Percentiles rank a stretch among this genome's conserved stretches.
phyloP scores from a whole-genome alignment of 2,329 filamentous ascomycete genomes.

The Sporothrix mexicana region DNA sequence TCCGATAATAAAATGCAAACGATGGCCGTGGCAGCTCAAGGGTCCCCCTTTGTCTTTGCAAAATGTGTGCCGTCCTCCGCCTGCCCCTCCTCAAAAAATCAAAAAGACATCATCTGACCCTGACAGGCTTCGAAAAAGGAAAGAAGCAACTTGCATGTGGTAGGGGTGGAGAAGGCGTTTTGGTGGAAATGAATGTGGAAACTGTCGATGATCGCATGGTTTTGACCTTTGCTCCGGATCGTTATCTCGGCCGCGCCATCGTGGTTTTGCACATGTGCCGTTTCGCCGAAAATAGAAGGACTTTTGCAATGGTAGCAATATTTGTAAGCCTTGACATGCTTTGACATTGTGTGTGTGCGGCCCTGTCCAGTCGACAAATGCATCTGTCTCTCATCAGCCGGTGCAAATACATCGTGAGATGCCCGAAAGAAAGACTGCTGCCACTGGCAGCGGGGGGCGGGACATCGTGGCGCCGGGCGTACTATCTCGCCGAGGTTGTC shows the following conservation, averaged over 20 bases:
- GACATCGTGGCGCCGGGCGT: too few relatives aligned
- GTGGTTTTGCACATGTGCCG: neutral
- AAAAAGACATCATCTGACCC: slow-evolving; percentile 8
- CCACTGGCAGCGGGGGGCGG: neutral
- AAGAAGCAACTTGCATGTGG: neutral
- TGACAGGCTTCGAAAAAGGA: neutral
- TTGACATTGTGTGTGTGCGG: neutral
- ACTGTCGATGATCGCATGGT: neutral
- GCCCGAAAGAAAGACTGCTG: too few relatives aligned
- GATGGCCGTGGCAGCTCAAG: slow-evolving; percentile 3
- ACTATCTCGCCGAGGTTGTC: too few relatives aligned
- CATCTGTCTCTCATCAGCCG: too few relatives aligned
- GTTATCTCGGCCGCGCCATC: neutral
- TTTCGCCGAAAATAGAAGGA: neutral
- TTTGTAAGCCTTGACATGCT: neutral
- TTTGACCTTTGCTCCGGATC: neutral
- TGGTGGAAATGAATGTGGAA: neutral
- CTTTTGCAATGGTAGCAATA: neutral
- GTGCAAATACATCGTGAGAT: neutral
- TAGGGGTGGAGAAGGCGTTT: neutral
- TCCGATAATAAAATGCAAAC: neutral
- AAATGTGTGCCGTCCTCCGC: neutral
- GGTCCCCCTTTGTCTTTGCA: neutral
- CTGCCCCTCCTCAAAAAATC: neutral
- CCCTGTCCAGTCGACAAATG: neutral